Base-by-base conservation (phyloP, 805 yeast genomes). In the Candida loeiensis region DNA sequence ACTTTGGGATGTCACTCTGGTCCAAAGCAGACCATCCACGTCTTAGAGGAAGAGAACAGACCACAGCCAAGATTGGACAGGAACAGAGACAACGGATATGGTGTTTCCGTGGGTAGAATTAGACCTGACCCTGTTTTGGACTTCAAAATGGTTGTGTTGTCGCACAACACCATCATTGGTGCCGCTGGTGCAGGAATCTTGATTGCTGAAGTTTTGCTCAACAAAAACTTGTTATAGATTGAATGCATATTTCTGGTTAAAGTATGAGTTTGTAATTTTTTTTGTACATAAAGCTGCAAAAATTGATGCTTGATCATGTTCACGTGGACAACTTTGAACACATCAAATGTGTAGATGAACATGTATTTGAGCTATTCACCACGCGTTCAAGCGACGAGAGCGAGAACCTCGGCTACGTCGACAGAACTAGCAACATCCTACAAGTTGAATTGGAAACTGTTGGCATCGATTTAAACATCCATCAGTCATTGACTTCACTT, bases 21-120 rank as follows among this genome's bases (percentile, higher is more conserved):
- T 44, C 99, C 99, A 48, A 78, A 84, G 61, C 84, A 86, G 52
- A 80, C 96, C 48, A 85, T 93, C 50, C 96, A 90, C 53, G 95
- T 89, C 31, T 73, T 93, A 49, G 97, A 91, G 62, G 89, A 88
- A 64, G 74, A 70, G 32, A 95, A 93, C 64, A 80, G 99, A 69
- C 99, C 99, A 20, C 99, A 93, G 64, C 99, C 99, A 45, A 77
- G 99, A 69, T 77, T 93, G 55, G 98, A 93, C 78, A 80, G 99
- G 56, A 89, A 91, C 62, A 81, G 96, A 69, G 97, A 95, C 57
- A 76, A 73, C 39, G 98, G 99, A 22, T 90, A 79, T 66, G 95
- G 95, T 54, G 96, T 91, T 39, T 77, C 95, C 34, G 97, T 93
- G 37, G 98, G 99, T 37, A 79, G 99, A 66, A 69, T 93, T 45